Evolutionary conservation across 179 eudicot genomes (phyloP).

Genomic region (Sideroxylon spinosum): DNA sequence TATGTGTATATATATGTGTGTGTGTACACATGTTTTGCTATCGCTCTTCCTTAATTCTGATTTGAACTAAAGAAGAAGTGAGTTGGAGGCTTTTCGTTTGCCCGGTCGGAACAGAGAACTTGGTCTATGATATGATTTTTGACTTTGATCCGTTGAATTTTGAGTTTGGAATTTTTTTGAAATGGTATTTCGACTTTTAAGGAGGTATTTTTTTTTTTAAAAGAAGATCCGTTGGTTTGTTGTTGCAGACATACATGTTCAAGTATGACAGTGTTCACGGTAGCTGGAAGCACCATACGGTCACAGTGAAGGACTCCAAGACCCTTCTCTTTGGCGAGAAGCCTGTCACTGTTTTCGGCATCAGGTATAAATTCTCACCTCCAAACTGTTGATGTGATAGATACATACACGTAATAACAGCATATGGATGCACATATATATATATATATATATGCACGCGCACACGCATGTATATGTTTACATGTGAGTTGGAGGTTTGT

Average conservation of each 20-base stretch:
- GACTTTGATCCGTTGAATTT: neutral
- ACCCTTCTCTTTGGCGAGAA: slow-evolving; percentile 58
- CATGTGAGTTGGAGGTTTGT: neutral
- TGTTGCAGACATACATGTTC: slow-evolving; percentile 56
- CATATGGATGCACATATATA: neutral
- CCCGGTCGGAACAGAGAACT: neutral
- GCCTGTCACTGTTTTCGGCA: slow-evolving; percentile 49
- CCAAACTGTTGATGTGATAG: neutral
- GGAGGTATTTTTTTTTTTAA: neutral
- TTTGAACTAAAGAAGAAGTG: neutral
- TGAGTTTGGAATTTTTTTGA: neutral
- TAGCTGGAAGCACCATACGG: slow-evolving; percentile 49
- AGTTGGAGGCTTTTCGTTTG: neutral
- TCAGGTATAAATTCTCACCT: slow-evolving; percentile 28
- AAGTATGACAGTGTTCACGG: slow-evolving; percentile 24
- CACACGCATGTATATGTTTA: neutral
- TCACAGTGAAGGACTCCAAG: slow-evolving; percentile 54
- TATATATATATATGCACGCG: too few species aligned
- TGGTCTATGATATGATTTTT: neutral
- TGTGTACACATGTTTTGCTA: neutral
- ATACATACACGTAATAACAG: neutral
- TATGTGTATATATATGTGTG: neutral
- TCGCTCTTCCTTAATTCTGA: neutral
- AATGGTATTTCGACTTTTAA: neutral
- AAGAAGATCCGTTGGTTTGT: neutral